Base-by-base conservation (phyloP, 495 filamentous ascomycete species). In the Penicillium samsonianum region DNA sequence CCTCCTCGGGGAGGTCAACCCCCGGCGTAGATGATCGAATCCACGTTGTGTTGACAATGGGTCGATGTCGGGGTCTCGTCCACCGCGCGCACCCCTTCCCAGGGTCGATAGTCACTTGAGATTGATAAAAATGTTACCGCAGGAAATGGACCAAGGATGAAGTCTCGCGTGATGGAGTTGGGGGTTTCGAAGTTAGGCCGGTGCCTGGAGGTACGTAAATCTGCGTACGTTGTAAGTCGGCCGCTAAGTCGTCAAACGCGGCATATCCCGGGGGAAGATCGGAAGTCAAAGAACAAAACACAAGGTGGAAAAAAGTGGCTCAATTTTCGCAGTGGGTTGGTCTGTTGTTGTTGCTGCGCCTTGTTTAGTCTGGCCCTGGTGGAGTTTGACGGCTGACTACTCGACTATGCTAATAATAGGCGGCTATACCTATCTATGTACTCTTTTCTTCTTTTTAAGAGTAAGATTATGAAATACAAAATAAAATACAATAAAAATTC, bases 1-100 rank as follows among this genome's bases (percentile, higher is more conserved):
- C 75, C 75, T 75, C 75, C 75, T 69, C 54, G 72, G 73, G 72
- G 75, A 76, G 75, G 75, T 73, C 75, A 76, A 68, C 70, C 73
- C 73, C 74, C 73, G 70, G 54, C 51, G 61, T 67, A 58, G 50
- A 64, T 60, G 55, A 64, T 71, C 69, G 64, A 72, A 75, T 76
- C 74, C 74, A 74, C 74, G 70, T 72, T 77, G 73, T 69, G 52
- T 68, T 63, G 62, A 50, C 59, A 63, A 62, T 61, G 35, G 35
- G n/a, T 33, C 8, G 55, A 38, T 49, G 57, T 22, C 55, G 43
- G 58, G 51, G 48, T 49, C 23, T 50, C 42, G 50, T 48, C 60
- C 45, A 38, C 35, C 42, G 54, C 56, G 43, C 44, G 28, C 40
- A 25, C 30, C 38, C 40, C 48, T 30, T 40, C 35, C 49, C 35